Base-by-base conservation (phyloP, 2,329 filamentous ascomycete species). In the Byssochlamys sp. region DNA sequence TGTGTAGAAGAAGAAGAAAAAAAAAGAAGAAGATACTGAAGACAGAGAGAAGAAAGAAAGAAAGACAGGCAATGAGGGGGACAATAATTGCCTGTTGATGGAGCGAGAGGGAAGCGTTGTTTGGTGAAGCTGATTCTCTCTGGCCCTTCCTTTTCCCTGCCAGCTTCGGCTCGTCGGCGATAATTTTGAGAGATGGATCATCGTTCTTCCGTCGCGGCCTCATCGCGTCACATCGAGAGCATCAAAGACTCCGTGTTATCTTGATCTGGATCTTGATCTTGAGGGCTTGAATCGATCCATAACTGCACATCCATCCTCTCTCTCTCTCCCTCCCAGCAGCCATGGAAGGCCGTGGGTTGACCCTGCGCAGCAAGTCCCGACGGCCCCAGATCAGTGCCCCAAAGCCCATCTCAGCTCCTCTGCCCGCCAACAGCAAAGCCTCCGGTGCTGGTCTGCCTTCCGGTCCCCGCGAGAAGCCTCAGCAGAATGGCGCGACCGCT, bases 351-450 rank as follows among this genome's bases (percentile, higher is more conserved):
- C 78, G 79, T 66, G 81, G 81, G 53, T 78, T 86, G 63, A 86
- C 84, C 56, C 78, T 86, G 62, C 81, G 84, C 67, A 85, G 84
- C 74, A 86, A 86, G 74, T 77, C 68, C 67, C 76, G 74, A 67
- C 71, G 78, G 52, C 82, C 81, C 54, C 82, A 82, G 65, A 84
- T 84, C 71, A 84, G 81, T 73, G 82, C 78, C 58, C 82, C 77
- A 35, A 80, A 81, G 66, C 81, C 81, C 69, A 83, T 84, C 65
- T 71, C 73, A 31, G 72, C 63, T 39, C 76, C 65, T 66, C 67
- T 71, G 61, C 73, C 62, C 65, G 62, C 72, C 55, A 67, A 68
- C 56, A 67, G 64, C 69, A 66, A 73, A 69, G 59, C 72, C 66
- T 56, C 72, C 57, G 68, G 73, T 56, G 65, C 69, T 63, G 66